phyloP scores from a whole-genome alignment of 768 basidiomycete genomes.

The Lyophyllum atratum region DNA sequence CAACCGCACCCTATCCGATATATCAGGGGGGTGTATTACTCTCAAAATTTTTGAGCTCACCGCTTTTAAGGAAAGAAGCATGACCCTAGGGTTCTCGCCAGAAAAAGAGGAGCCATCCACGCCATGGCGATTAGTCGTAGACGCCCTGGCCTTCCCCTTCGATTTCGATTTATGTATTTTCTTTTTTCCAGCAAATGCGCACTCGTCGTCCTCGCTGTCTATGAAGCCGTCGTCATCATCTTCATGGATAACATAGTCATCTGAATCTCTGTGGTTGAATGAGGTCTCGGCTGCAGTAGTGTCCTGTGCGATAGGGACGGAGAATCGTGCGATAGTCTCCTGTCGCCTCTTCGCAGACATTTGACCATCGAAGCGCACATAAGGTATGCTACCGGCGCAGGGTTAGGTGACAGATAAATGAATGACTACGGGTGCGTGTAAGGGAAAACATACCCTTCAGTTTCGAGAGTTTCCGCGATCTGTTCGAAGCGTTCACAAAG shows the following conservation, averaged over 20 bases:
- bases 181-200: slow-evolving; percentile 9
- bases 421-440: background rate
- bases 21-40: background rate
- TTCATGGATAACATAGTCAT: slow-evolving; percentile 35
- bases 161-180: slow-evolving; percentile 20
- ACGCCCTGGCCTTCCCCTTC: slow-evolving; percentile 40
- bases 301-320: slow-evolving; percentile 53
- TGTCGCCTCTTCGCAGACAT: slow-evolving; percentile 82
- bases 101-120: slow-evolving; percentile 19
- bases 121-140: background rate
- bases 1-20: slow-evolving; percentile 65
- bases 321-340: slow-evolving; percentile 75
- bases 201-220: slow-evolving; percentile 33
- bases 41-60: slow-evolving; percentile 27
- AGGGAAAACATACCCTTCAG: slow-evolving; percentile 50
- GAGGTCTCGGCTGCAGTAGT: slow-evolving; percentile 5
- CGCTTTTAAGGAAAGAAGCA: slow-evolving; percentile 86
- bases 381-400: slow-evolving; percentile 55
- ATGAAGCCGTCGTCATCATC: slow-evolving; percentile 30
- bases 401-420: slow-evolving; percentile 1
- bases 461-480: slow-evolving; percentile 71
- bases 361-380: slow-evolving; percentile 81
- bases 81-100: slow-evolving; percentile 66
- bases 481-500: slow-evolving; percentile 25
- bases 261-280: slow-evolving; percentile 28